A percentile compares a stretch with the other conserved stretches of the same genome.
These are phyloP conservation scores for Plasmodium gonderi DNA, from an alignment of 169 alveolate species.

Conservation along the genomic window DNA sequence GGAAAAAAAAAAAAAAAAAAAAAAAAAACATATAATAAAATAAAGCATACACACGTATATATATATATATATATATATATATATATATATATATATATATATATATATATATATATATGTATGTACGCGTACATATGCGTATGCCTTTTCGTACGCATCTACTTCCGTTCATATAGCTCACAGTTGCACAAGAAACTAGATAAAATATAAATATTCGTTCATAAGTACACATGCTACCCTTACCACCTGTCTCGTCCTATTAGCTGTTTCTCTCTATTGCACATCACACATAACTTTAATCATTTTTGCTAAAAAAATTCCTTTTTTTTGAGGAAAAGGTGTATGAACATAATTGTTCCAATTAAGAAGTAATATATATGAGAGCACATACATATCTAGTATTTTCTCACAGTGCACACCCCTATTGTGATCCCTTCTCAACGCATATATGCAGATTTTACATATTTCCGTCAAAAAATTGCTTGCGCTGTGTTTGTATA, in stretches of 20 bases:
- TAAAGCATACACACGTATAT: background rate
- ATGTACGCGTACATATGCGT: background rate
- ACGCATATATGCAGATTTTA: too few species aligned
- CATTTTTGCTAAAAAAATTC: background rate
- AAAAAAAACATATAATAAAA: background rate
- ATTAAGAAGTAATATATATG: background rate
- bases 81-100: background rate
- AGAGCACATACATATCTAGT: background rate
- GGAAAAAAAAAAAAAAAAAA: background rate
- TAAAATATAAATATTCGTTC: too few species aligned
- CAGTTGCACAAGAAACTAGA: background rate
- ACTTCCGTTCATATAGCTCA: too few species aligned
- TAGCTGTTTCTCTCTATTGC: background rate
- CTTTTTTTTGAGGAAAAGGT: background rate
- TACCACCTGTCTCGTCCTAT: too few species aligned
- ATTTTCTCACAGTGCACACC: too few species aligned
- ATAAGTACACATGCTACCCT: too few species aligned
- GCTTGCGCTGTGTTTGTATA: too few species aligned
- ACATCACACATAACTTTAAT: background rate
- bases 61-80: background rate
- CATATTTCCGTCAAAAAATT: too few species aligned
- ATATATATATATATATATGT: background rate
- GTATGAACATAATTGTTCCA: background rate
- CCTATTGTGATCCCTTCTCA: too few species aligned
- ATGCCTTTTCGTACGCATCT: background rate